Evolutionary conservation across 495 filamentous ascomycete genomes (phyloP), one percentile per base, ranked within the genome.

Genomic region (Cryomyces minteri): DNA sequence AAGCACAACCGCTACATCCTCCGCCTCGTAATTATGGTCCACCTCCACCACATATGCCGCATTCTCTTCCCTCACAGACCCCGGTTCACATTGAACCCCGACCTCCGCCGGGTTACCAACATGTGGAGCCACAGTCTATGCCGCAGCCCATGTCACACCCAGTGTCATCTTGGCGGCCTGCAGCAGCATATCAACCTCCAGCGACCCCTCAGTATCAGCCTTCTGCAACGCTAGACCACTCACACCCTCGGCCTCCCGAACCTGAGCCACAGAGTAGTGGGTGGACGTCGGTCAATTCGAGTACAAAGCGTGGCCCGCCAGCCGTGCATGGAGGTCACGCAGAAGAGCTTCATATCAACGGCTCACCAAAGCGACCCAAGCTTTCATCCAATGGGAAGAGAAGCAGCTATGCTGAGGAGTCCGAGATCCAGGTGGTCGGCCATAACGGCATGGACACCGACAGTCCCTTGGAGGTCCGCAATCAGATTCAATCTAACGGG

Each of bases 361-460:
- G 52, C 34, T 62, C 59, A 6, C 61, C 61, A 1, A 64, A 64
- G 43, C 53, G 61, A 30, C 59, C 54, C 7, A 57, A 56, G 43
- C 54, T 62, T 11, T 58, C 60, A 34, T 56, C 60, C 1, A 52
- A 59, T 10, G 55, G 55, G 40, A 57, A 55, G 10, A 54, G 55
- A 30, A 12, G 42, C 8, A 46, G 33, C 29, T 38, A 51, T 34
- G 12, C 29, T 25, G 48, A 51, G 5, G 48, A 8, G 10, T 8
- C n/a, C 28, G n/a, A 29, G 40, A 18, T 49, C 25, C 48, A 44
- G 25, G 14, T 25, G 2, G 18, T 43, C 39, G 4, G 28, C 9
- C 51, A 56, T 40, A 43, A 56, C 6, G 44, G 45, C 11, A 48
- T 56, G 51, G 54, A 56, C 43, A 56, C 51, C 6, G 44, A 53